Evolutionary conservation across 192 early-diverging fungal genomes (phyloP), one percentile per base, ranked within the genome.

Genomic region (Linnemannia hyalina): DNA sequence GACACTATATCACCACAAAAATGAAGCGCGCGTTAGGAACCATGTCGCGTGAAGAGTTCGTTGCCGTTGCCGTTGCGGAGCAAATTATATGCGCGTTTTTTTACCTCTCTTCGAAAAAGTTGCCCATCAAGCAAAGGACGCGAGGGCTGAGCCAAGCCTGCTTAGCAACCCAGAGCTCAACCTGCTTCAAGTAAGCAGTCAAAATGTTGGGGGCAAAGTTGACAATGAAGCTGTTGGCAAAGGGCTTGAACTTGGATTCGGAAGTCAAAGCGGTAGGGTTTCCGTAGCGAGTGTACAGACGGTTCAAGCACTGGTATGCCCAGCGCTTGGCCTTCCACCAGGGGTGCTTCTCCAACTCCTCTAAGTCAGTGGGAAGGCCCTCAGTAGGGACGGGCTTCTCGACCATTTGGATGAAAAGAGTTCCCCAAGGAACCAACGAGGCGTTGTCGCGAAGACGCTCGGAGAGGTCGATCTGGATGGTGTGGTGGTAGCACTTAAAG

Each of bases 291-390:
- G 71, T 79, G 76, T 98, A 97, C 15, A 97, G 92, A 29, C 93
- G 93, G 91, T 98, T 97, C 82, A 99, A 89, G 88, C 94, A 96
- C 75, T 92, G 93, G 83, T 95, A 94, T 11, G 98, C 95, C 98
- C 98, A 98, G 83, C 98, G 97, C 87, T 98, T 98, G 73, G 95
- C 95, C 90, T 97, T 97, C 95, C 95, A 97, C 91, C 93, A 96
- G 29, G 95, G 94, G 86, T 95, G 93, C 81, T 94, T 94, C 74
- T 96, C 96, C 41, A 93, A 85, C 44, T 97, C 97, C 63, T 95
- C 94, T 2, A 87, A 76, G 70, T 93, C 92, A 52, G 89, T 84
- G 26, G 94, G 92, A 6, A 94, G 87, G 11, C 91, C 91, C 38
- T 90, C 89, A 9, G 71, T 70, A 18, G 91, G 92, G 36, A 94